phyloP scores from a whole-genome alignment of 495 filamentous ascomycete species.

The Xanthoparmelia taractica region DNA sequence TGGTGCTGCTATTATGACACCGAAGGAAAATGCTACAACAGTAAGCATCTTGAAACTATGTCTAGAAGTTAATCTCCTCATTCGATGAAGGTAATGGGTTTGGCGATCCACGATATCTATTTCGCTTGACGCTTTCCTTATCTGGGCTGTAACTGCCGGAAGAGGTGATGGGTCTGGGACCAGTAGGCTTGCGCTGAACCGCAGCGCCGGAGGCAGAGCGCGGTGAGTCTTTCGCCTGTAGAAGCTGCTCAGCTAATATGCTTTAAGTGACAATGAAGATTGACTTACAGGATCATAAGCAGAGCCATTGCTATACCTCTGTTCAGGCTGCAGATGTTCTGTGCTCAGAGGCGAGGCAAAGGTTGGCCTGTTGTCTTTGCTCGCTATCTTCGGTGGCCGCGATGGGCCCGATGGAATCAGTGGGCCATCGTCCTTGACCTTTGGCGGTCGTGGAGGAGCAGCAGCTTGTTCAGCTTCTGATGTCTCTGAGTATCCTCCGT shows the following conservation, averaged over 20 bases:
- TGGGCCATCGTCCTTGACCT: conserved; percentile 47
- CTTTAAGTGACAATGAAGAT: not conserved
- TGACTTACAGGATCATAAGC: conserved; percentile 19
- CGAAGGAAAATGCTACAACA: not conserved
- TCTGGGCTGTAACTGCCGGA: conserved; percentile 41
- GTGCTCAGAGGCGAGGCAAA: conserved; percentile 30
- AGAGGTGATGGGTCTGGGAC: conserved; percentile 45
- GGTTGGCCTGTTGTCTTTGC: conserved; percentile 32
- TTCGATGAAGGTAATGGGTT: conserved; percentile 33
- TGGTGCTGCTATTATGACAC: not conserved
- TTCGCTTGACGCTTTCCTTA: conserved; percentile 35
- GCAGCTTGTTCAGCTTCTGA: conserved; percentile 30
- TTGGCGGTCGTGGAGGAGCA: conserved; percentile 46
- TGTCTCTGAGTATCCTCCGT: conserved; percentile 43
- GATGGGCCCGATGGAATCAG: conserved; percentile 37
- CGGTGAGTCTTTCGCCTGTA: conserved; percentile 28
- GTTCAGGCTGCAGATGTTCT: conserved; percentile 35
- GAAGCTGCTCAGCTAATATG: not conserved
- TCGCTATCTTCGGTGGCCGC: conserved; percentile 39
- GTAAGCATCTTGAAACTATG: not conserved
- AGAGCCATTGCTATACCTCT: conserved; percentile 23
- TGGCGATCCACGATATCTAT: conserved; percentile 42
- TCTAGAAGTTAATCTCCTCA: conserved; percentile 18
- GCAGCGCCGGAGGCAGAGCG: conserved; percentile 34
- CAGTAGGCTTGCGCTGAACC: conserved; percentile 50